Percentiles rank a stretch among this genome's conserved stretches.
Conservation (phyloP, 1,139 yeast genomes). For the Yamadazyma conglobata region DNA sequence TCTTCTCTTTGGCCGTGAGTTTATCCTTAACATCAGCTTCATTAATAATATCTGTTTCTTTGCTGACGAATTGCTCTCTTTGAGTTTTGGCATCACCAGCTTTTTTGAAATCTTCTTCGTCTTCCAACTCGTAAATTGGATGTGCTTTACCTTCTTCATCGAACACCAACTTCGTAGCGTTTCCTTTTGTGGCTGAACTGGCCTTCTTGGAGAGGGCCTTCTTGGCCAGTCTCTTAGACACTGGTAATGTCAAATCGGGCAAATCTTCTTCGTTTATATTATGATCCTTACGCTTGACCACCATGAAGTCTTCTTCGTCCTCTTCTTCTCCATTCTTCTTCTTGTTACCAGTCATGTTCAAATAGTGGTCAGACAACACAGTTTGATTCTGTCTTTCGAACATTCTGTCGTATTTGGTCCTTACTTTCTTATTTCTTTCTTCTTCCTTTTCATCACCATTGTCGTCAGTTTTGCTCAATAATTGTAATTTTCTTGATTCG, state of each 20-base stretch:
- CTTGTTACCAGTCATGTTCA: conserved; percentile 57
- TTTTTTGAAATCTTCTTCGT: conserved; percentile 79
- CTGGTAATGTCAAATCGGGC: conserved; percentile 57
- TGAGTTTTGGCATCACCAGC: conserved; percentile 73
- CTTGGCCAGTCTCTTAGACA: conserved; percentile 84
- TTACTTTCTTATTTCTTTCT: conserved; percentile 42
- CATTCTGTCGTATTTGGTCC: conserved; percentile 94
- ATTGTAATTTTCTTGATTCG: conserved; percentile 65
- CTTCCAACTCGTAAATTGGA: conserved; percentile 85
- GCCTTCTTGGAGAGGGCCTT: conserved; percentile 85
- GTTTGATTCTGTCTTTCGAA: conserved; percentile 93
- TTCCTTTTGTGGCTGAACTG: conserved; percentile 59
- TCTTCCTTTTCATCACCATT: conserved; percentile 55
- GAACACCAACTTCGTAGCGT: conserved; percentile 75
- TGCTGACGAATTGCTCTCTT: conserved; percentile 60
- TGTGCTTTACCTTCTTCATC: conserved; percentile 95
- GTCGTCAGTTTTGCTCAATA: conserved; percentile 57
- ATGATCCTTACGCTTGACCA: conserved; percentile 75
- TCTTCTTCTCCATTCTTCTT: conserved; percentile 30
- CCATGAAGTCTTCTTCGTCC: conserved; percentile 71
- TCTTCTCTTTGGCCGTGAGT: conserved; percentile 73
- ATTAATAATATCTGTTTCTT: conserved; percentile 68
- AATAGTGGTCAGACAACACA: conserved; percentile 83
- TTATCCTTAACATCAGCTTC: conserved; percentile 77
- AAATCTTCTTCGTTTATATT: conserved; percentile 59